phyloP scores from a whole-genome alignment of 164 flowering plant species.

The Vitis vinifera region ASM3070453v1 NC_081819.1:18327501-18328000 shows the following conservation, averaged over 20 bases:
- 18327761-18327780: conserved; percentile 73
- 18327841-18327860: conserved; percentile 78
- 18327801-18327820: conserved; percentile 46
- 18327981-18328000: conserved; percentile 66
- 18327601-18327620: conserved; percentile 73
- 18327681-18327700: conserved; percentile 75
- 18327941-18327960: conserved; percentile 50
- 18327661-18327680: conserved; percentile 86
- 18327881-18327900: conserved; percentile 47
- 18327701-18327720: conserved; percentile 51
- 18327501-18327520: conserved; percentile 64
- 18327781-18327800: conserved; percentile 83
- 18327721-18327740: conserved; percentile 45
- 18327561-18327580: conserved; percentile 35
- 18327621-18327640: conserved; percentile 60
- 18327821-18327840: conserved; percentile 70
- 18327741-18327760: conserved; percentile 57
- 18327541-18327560: conserved; percentile 41
- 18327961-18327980: conserved; percentile 60
- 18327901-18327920: conserved; percentile 25
- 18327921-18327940: conserved; percentile 38
- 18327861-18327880: conserved; percentile 41
- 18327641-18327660: conserved; percentile 66
- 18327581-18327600: conserved; percentile 81
- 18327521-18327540: conserved; percentile 27